Percentiles rank a stretch among this genome's conserved stretches.
These are phyloP conservation scores for Thielaviopsis punctulata DNA, from an alignment of 2,329 filamentous ascomycete species.

Conservation along the genomic window DNA sequence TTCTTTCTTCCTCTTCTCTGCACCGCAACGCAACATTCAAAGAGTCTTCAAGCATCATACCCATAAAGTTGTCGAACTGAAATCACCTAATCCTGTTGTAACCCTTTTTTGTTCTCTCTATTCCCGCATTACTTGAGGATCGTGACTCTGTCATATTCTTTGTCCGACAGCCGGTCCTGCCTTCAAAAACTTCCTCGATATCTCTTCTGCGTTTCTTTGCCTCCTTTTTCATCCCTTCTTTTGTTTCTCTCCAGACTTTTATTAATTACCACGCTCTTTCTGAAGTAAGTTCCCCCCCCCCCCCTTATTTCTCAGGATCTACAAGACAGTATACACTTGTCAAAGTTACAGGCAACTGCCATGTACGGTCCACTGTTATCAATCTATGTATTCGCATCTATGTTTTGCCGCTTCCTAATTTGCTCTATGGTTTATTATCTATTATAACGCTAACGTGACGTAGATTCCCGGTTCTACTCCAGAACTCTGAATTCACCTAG, in stretches of 20 bases:
- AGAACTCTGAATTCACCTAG: not conserved
- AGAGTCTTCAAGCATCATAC: not conserved
- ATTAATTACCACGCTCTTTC: not conserved
- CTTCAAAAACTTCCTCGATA: not conserved
- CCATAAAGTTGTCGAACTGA: not conserved
- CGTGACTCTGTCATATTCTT: not conserved
- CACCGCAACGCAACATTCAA: not conserved
- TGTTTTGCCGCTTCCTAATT: not conserved
- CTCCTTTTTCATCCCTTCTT: not conserved
- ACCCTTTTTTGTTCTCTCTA: not conserved
- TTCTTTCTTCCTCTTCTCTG: not conserved
- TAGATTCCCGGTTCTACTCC: not conserved
- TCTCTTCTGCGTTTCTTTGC: not conserved
- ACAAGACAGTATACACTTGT: not conserved
- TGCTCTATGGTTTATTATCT: not conserved
- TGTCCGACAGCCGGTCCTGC: too few species aligned
- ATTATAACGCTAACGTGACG: not conserved
- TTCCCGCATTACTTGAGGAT: not conserved
- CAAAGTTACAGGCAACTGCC: not conserved
- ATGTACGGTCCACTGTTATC: too few species aligned
- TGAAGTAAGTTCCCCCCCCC: not conserved
- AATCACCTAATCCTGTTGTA: not conserved
- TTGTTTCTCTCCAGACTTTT: not conserved
- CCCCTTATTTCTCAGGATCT: not conserved
- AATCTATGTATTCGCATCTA: not conserved